These are phyloP conservation scores for Phytophthora hibernalis DNA, from an alignment of 352 stramenopile species.

Conservation along the genomic window DNA sequence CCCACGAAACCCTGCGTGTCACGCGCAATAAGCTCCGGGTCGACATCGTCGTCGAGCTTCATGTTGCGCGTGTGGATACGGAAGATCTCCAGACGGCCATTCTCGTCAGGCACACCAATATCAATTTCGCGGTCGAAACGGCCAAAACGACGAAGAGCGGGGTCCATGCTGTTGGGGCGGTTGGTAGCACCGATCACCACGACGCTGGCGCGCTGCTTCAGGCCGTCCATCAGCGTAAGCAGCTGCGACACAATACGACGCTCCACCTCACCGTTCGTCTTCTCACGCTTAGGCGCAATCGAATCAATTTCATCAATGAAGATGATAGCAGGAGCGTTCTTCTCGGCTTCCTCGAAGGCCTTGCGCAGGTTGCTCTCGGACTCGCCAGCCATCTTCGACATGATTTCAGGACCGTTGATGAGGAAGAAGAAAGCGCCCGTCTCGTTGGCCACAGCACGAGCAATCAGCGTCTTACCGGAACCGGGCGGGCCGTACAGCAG, in stretches of 20 bases:
- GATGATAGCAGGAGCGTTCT: constrained; percentile 99
- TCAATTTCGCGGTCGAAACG: constrained; percentile 99
- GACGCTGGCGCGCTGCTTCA: constrained; percentile 93
- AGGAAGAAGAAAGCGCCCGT: constrained; percentile 99
- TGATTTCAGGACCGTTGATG: constrained; percentile 99
- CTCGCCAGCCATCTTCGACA: constrained; percentile 98
- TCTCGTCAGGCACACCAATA: constrained; percentile 99
- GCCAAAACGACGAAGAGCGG: constrained; percentile 97
- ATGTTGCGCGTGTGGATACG: constrained; percentile 99
- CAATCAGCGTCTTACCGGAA: constrained; percentile 99
- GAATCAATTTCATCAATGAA: constrained; percentile 99
- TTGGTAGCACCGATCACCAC: constrained; percentile 99
- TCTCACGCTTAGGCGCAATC: constrained; percentile 98
- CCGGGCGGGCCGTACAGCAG: constrained; percentile 99
- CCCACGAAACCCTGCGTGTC: constrained; percentile 99
- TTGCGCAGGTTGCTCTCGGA: constrained; percentile 95
- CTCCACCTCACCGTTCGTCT: constrained; percentile 99
- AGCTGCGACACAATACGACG: constrained; percentile 98
- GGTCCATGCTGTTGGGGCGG: constrained; percentile 98
- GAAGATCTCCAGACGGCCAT: constrained; percentile 98
- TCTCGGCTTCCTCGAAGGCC: constrained; percentile 99
- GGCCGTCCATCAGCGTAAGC: constrained; percentile 99
- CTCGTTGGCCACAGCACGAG: constrained; percentile 98
- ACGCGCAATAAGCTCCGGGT: constrained; percentile 97
- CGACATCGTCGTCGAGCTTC: constrained; percentile 99